Base-by-base conservation (phyloP, 257 asterid species). In the Solanum microdontum region DNA sequence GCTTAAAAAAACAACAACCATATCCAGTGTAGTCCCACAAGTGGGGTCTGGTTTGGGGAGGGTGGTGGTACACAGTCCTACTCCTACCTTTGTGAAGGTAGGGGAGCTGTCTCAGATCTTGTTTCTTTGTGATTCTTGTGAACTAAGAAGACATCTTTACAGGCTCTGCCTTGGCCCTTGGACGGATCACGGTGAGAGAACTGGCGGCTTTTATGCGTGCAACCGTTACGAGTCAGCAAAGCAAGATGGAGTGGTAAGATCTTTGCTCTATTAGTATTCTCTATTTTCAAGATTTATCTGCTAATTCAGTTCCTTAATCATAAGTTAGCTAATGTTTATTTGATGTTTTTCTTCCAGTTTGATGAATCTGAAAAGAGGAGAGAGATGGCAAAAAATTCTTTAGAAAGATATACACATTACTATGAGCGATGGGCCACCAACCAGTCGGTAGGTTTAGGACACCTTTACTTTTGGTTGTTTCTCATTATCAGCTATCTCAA, bases 391-490 rank as follows among this genome's bases (percentile, higher is more conserved):
- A 96, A 96, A 90, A 96, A 95, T 88, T 96, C 99, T 45, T 91
- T 96, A 87, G 99, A 96, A 89, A 94, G 98, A 93, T 96, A 96
- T 73, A 96, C 98, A 55, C 99, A 96, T 92, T 96, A 95, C 90
- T 96, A 96, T 45, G 99, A 96, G 86, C 94, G 99, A 93, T 96
- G 99, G 99, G 98, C 98, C 64, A 96, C 98, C 90, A 96, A 96
- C 92, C 99, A 96, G 89, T 94, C 97, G 90, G 99, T 96, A 89
- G 74, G 60, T 86, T 55, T 74, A 84, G 82, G 39, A 43, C 68
- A 28, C 43, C 19, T 30, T 17, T 82, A 48, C 69, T 88, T 62
- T 72, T 51, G 70, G 36, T 84, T 37, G 24, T 62, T 84, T 26
- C 64, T 83, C 80, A 34, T 26, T 55, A 48, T 33, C 86, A 80